phyloP scores from a whole-genome alignment of 805 yeast species.

The Jamesozyma spencerorum region DNA sequence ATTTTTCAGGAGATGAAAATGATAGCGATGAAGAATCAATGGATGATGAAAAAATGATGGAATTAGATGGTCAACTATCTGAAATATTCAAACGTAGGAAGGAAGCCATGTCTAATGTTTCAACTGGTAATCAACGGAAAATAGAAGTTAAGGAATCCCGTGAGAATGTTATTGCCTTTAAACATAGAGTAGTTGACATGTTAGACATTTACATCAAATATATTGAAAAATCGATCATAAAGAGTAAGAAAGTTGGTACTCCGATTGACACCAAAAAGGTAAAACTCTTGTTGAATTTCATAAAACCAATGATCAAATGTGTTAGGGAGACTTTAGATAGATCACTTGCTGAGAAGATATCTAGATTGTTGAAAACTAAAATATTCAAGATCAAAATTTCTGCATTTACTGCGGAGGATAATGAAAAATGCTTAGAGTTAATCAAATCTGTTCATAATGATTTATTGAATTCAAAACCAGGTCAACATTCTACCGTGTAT shows the following conservation, averaged over 20 bases:
- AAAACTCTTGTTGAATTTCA: constrained; percentile 33
- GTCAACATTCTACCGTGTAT: constrained; percentile 32
- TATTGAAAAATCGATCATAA: constrained; percentile 26
- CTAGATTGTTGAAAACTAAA: constrained; percentile 54
- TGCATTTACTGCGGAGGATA: constrained; percentile 12
- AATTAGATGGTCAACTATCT: constrained; percentile 75
- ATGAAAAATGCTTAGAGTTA: constrained; percentile 15
- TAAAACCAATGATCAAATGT: constrained; percentile 49
- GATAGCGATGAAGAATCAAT: constrained; percentile 68
- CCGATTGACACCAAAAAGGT: constrained; percentile 8
- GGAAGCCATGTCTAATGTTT: constrained; percentile 45
- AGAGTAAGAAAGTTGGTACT: constrained; percentile 5
- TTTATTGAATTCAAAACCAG: constrained; percentile 30
- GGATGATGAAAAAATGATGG: constrained; percentile 97
- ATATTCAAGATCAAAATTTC: constrained; percentile 42
- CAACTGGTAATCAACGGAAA: constrained; percentile 61
- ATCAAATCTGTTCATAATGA: constrained; percentile 38
- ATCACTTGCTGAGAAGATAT: constrained; percentile 63
- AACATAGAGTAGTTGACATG: constrained; percentile 68
- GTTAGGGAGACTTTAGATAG: constrained; percentile 62
- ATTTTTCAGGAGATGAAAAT: constrained; percentile 31
- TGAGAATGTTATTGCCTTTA: constrained; percentile 69
- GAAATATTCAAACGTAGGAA: constrained; percentile 77
- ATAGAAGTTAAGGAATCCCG: constrained; percentile 69
- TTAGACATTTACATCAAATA: constrained; percentile 51